Evolutionary conservation across 1,284 basidiomycete genomes (phyloP), one percentile per base, ranked within the genome.

Genomic region (Melampsora abietis-canadensis): DNA sequence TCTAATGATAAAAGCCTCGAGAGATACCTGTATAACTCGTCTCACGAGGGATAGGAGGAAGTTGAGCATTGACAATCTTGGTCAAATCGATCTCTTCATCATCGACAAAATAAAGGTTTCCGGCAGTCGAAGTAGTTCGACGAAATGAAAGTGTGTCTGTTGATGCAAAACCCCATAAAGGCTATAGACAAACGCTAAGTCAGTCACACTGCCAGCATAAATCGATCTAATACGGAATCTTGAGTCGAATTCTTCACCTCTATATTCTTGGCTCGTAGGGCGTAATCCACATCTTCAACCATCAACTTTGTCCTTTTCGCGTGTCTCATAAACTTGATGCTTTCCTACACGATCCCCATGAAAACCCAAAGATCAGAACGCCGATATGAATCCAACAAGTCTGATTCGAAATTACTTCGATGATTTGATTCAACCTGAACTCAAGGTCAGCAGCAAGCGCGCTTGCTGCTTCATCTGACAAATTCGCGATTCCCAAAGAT

Each of bases 31-130:
- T 89, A 88, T 90, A 93, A 76, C 85, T 87, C 66, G 90, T 87
- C 48, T 88, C 89, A 78, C 88, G 88, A 0, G 91, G 90, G 14
- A 92, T 82, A 0, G 87, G 85, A 37, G 92, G 88, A 81, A 92
- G 89, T 80, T 92, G 90, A 79, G 91, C 90, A 67, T 90, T 87
- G 40, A 95, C 83, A 8, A 93, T 88, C 66, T 89, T 90, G 80
- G 94, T 92, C 80, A 99, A 94, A 83, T 98, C 95, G 76, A 98
- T 91, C 83, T 98, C 95, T 79, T 98, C 93, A 80, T 99, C 95
- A 78, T 96, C 92, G 17, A 96, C 87, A 79, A 93, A 92, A 84
- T 94, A 97, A 4, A 98, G 87, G 37, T 78, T 80, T 46, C 82
- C 83, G 2, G 81, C 80, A 1, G 81, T 76, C 0, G 82, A 83